Evolutionary conservation across 331 rosid species (phyloP).

Genomic region (Pyracantha coccinea): DNA sequence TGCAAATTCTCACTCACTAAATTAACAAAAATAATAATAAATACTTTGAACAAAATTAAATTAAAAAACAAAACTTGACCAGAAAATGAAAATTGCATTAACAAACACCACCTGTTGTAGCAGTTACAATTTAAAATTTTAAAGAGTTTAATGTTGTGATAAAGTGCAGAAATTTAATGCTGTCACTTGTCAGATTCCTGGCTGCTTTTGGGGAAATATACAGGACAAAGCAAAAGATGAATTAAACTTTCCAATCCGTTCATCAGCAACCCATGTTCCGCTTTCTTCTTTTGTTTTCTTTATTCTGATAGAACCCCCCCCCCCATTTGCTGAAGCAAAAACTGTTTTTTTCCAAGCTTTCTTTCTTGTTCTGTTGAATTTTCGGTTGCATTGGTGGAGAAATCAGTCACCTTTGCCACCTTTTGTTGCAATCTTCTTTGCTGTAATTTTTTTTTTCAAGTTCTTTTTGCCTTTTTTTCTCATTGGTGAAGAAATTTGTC

Average conservation of each 20-base stretch:
- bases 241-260: constrained; percentile 45
- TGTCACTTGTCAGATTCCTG: constrained; percentile 36
- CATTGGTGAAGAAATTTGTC: constrained; percentile 5
- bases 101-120: constrained; percentile 7
- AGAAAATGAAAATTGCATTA: background rate
- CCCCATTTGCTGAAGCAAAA: constrained; percentile 29
- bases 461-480: background rate
- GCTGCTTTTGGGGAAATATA: constrained; percentile 23
- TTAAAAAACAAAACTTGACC: background rate
- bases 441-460: background rate
- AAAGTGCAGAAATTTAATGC: constrained; percentile 23
- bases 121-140: constrained; percentile 14
- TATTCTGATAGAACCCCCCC: constrained; percentile 21
- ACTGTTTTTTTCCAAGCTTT: background rate
- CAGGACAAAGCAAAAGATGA: constrained; percentile 25
- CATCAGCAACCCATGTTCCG: constrained; percentile 53
- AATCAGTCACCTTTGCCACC: constrained; percentile 19
- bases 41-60: background rate
- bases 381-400: constrained; percentile 15
- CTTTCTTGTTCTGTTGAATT: background rate
- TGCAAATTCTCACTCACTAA: background rate
- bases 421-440: background rate
- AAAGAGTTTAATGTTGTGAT: background rate
- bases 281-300: background rate
- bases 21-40: background rate